Evolutionary conservation across 345 rosid species (phyloP), one percentile per base, ranked within the genome.

Genomic region (Cardamine occulta): DNA sequence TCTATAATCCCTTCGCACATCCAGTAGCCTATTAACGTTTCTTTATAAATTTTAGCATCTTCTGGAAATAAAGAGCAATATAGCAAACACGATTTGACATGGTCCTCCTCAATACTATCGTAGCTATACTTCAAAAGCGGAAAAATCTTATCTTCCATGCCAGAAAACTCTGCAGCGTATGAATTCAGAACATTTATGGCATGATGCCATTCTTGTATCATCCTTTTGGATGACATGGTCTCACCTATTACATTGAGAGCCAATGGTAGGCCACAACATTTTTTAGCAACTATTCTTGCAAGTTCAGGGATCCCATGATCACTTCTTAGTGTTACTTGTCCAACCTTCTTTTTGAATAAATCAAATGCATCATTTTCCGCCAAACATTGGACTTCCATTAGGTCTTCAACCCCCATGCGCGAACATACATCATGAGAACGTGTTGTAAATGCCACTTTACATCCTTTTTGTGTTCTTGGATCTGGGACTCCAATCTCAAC

Each of bases 201-300:
- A 24, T 69, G 19, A 3, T 15, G 28, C 89, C 87, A 86, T 67
- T 78, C 69, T 63, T 58, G 19, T 8, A 14, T 0, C 28, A 49
- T 70, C 35, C 2, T 55, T 35, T 67, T 70, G 24, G 19, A 53
- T 63, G 82, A 71, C 87, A 80, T 80, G 1, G 85, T 62, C 24
- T 64, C 74, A 1, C 83, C 82, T 45, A 80, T 60, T 1, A 80
- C 79, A 1, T 66, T 52, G 8, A 86, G 62, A 0, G 87, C 87
- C 24, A 84, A 44, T 0, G 89, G 87, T 70, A 86, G 74, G 1
- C 83, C 81, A 15, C 44, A 12, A 14, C 89, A 86, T 48, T 66
- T 77, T 26, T 8, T 23, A 13, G 76, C 72, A 51, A 82, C 67
- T 26, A 29, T 49, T 24, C 2, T 9, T 2, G 84, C 86, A 1